Evolutionary conservation across 805 yeast species (phyloP).

Genomic region (Candida sakaeoensis): DNA sequence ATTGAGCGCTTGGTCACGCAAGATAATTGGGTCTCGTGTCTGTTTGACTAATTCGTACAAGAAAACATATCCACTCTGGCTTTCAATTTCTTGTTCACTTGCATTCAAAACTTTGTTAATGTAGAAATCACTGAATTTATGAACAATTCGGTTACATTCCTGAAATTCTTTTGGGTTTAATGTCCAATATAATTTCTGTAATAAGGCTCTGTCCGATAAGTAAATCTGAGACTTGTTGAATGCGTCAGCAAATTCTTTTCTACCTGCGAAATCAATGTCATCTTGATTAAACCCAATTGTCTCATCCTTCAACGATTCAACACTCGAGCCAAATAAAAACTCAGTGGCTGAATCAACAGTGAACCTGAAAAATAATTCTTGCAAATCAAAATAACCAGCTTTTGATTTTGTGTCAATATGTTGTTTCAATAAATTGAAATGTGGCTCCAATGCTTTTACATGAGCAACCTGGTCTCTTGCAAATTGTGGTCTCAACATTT

Average conservation of each 20-base stretch:
- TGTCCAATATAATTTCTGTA: constrained; percentile 26
- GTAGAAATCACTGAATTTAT: constrained; percentile 25
- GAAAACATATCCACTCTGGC: constrained; percentile 28
- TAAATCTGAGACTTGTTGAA: constrained; percentile 33
- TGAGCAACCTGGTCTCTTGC: constrained; percentile 36
- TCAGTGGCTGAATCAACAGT: constrained; percentile 40
- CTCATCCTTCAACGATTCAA: constrained; percentile 21
- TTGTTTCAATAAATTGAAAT: constrained; percentile 22
- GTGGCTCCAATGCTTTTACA: constrained; percentile 27
- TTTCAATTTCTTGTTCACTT: constrained; percentile 25
- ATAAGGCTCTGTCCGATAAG: constrained; percentile 26
- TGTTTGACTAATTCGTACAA: constrained; percentile 37
- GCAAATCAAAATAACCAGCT: constrained; percentile 26
- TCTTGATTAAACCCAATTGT: constrained; percentile 18
- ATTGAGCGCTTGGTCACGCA: constrained; percentile 36
- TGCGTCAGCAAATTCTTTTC: constrained; percentile 18
- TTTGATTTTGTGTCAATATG: constrained; percentile 15
- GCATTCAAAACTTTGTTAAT: constrained; percentile 28
- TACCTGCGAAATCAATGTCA: constrained; percentile 20
- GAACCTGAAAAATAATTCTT: constrained; percentile 30
- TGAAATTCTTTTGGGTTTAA: constrained; percentile 31
- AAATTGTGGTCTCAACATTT: constrained; percentile 38
- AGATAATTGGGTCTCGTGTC: constrained; percentile 30
- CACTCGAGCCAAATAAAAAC: constrained; percentile 37
- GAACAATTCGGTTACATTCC: constrained; percentile 28